Evolutionary conservation across 768 basidiomycete genomes (phyloP).

Genomic region (Dioszegia aurantiaca): DNA sequence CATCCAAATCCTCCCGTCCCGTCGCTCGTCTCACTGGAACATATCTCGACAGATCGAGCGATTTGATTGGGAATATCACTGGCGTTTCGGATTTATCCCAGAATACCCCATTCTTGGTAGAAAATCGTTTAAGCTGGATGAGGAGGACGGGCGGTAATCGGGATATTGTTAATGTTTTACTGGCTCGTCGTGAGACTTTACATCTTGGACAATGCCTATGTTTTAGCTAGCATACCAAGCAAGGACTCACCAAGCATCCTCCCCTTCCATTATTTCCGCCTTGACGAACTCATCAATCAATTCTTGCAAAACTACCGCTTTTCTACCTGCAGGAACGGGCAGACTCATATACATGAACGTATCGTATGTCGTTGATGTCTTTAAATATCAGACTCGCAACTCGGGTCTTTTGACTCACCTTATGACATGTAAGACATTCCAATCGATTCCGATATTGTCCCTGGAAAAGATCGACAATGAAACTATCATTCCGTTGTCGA

Average conservation of each 20-base stretch:
- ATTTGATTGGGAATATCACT: constrained; percentile 77
- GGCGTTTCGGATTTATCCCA: constrained; percentile 95
- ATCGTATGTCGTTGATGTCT: constrained; percentile 98
- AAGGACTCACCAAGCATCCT: constrained; percentile 78
- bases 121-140: constrained; percentile 46
- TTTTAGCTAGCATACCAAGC: background rate
- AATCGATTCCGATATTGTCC: constrained; percentile 90
- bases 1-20: constrained; percentile 59
- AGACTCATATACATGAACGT: constrained; percentile 91
- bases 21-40: constrained; percentile 77
- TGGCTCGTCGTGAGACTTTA: constrained; percentile 79
- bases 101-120: constrained; percentile 56
- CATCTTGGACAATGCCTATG: constrained; percentile 70
- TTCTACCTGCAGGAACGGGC: constrained; percentile 68
- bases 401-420: constrained; percentile 58
- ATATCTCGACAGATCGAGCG: constrained; percentile 68
- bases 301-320: constrained; percentile 65
- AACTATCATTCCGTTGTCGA: constrained; percentile 80
- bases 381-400: constrained; percentile 9
- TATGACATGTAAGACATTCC: constrained; percentile 83
- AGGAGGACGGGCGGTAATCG: constrained; percentile 83
- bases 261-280: constrained; percentile 83
- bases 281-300: constrained; percentile 89
- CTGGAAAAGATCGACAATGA: constrained; percentile 96
- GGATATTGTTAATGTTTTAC: constrained; percentile 82